A percentile compares a stretch with the other conserved stretches of the same genome.
These are phyloP conservation scores for Plenodomus lindquistii DNA, from an alignment of 2,329 filamentous ascomycete genomes.

Conservation along the genomic window DNA sequence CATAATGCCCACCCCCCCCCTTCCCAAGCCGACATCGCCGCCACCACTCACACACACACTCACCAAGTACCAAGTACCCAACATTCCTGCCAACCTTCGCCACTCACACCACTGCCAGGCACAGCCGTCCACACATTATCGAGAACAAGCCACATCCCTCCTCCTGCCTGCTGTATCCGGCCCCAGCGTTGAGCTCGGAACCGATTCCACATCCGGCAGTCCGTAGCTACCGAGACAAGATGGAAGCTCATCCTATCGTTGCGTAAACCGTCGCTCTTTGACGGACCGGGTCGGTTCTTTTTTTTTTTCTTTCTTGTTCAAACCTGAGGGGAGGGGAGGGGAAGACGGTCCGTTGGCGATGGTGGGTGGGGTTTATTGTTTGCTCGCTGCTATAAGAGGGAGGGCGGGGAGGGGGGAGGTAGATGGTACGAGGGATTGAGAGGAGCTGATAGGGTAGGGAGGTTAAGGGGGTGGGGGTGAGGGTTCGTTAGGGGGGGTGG, in stretches of 20 bases:
- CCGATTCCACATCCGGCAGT: background rate
- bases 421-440: background rate
- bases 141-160: too few relatives aligned
- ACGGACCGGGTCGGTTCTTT: background rate
- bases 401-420: background rate
- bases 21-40: background rate
- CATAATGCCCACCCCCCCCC: background rate
- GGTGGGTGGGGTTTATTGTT: background rate
- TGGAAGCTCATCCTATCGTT: background rate
- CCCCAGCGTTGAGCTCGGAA: background rate
- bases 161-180: too few relatives aligned
- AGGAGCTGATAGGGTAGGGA: too few relatives aligned
- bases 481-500: too few relatives aligned
- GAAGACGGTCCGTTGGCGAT: background rate
- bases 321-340: background rate
- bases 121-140: background rate
- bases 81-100: too few relatives aligned
- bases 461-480: too few relatives aligned
- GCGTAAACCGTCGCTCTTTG: background rate
- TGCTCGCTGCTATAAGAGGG: background rate
- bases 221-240: background rate
- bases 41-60: background rate
- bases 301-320: background rate
- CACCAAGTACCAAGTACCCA: background rate
- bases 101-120: background rate